Evolutionary conservation across 2,329 filamentous ascomycete species (phyloP).

Genomic region (Apiospora marii): DNA sequence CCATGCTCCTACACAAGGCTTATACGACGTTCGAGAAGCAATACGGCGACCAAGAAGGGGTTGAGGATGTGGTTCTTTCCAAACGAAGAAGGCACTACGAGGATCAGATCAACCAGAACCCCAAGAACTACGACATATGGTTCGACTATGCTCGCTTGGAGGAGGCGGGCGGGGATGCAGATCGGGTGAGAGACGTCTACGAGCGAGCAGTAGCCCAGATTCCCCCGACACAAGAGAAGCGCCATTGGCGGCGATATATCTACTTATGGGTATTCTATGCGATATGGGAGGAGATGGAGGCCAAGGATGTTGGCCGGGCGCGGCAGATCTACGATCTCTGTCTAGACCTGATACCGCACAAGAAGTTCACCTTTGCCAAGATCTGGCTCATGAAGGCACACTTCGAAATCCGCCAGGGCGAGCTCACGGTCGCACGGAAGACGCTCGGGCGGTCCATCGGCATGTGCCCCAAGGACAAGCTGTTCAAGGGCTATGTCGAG

Average conservation of each 20-base stretch:
- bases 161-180: constrained; percentile 81
- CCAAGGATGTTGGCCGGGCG: constrained; percentile 78
- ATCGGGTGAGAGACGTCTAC: constrained; percentile 90
- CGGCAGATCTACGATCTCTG: constrained; percentile 92
- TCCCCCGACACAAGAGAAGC: constrained; percentile 93
- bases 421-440: constrained; percentile 83
- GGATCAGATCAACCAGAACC: constrained; percentile 90
- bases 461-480: constrained; percentile 93
- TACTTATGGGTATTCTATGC: constrained; percentile 99
- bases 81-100: constrained; percentile 95
- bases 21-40: constrained; percentile 99
- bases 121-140: constrained; percentile 97
- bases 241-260: constrained; percentile 96
- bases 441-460: constrained; percentile 89
- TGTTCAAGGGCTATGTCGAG: constrained; percentile 93
- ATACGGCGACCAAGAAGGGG: constrained; percentile 89
- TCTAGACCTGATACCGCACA: constrained; percentile 88
- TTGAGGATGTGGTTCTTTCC: constrained; percentile 94
- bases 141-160: constrained; percentile 94
- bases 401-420: constrained; percentile 88
- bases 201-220: constrained; percentile 95
- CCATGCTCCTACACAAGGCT: constrained; percentile 84
- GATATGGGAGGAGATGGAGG: constrained; percentile 90
- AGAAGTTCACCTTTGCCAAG: constrained; percentile 97
- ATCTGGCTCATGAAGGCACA: constrained; percentile 94